Conservation (phyloP, 352 stramenopile genomes). For the Globisporangium spinosum region DNA sequence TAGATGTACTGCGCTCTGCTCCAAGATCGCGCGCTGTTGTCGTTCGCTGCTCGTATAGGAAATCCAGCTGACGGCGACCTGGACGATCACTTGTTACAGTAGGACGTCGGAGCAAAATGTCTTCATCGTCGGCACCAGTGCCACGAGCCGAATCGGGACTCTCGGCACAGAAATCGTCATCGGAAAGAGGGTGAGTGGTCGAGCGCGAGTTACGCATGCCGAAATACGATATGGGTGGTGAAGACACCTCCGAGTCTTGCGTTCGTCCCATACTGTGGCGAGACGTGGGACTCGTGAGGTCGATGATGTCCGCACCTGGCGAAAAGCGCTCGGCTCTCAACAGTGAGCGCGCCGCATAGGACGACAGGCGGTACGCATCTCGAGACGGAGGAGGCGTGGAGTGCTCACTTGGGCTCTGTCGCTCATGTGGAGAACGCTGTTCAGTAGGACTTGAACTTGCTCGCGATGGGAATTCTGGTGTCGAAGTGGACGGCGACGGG, state of each 20-base stretch:
- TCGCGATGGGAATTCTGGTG: background rate
- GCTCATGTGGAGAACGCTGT: background rate
- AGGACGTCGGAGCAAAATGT: background rate
- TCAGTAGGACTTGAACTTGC: background rate
- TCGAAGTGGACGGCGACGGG: background rate
- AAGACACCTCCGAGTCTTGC: background rate
- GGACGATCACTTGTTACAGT: conserved; percentile 2
- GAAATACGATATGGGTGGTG: background rate
- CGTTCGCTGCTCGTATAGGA: conserved; percentile 21
- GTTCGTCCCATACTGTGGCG: conserved; percentile 14
- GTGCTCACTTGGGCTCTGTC: background rate
- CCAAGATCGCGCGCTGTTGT: background rate
- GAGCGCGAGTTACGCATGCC: background rate
- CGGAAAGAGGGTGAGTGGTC: conserved; percentile 15
- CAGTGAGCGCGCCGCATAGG: background rate
- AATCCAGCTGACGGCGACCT: conserved; percentile 38
- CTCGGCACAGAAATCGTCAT: conserved; percentile 51
- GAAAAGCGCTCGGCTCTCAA: conserved; percentile 6
- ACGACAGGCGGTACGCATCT: background rate
- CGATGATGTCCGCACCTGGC: conserved; percentile 37
- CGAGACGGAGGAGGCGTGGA: too few relatives aligned
- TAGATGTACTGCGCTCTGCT: background rate
- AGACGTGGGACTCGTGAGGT: conserved; percentile 49
- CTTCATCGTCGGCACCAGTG: background rate
- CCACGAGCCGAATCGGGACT: conserved; percentile 37